phyloP scores from a whole-genome alignment of 2,329 filamentous ascomycete species.

The Dryadomyces quercus-mongolicae region DNA sequence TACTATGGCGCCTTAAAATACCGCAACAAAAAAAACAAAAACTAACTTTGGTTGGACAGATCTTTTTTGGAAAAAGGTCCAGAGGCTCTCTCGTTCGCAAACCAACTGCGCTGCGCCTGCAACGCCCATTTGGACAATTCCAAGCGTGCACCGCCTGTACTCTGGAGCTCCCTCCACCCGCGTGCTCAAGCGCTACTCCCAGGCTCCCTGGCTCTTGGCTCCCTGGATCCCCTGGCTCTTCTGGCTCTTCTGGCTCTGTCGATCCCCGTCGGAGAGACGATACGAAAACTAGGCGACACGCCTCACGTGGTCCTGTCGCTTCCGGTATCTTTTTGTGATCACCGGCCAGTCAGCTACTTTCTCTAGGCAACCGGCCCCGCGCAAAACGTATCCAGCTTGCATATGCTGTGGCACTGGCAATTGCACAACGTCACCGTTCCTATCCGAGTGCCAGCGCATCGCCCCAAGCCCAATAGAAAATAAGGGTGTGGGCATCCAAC shows the following conservation, averaged over 20 bases:
- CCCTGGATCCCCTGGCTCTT: neutral
- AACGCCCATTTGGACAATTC: conserved; percentile 15
- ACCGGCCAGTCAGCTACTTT: neutral
- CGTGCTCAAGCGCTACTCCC: neutral
- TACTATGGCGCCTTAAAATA: conserved; percentile 21
- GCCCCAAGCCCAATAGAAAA: conserved; percentile 46
- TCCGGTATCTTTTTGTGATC: neutral
- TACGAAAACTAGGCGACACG: neutral
- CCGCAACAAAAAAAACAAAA: conserved; percentile 16
- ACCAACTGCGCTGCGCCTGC: conserved; percentile 10
- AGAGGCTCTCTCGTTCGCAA: neutral
- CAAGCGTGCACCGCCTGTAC: neutral
- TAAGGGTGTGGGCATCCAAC: conserved; percentile 30
- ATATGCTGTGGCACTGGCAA: conserved; percentile 45
- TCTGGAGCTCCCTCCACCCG: neutral
- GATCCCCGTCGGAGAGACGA: neutral
- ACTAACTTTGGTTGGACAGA: conserved; percentile 26
- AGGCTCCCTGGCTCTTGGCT: too few relatives aligned
- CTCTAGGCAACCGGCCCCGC: conserved; percentile 1
- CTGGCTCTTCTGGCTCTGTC: neutral
- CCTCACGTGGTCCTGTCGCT: neutral
- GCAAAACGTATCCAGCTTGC: conserved; percentile 36
- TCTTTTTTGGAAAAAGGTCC: neutral
- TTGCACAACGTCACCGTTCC: conserved; percentile 36
- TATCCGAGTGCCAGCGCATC: conserved; percentile 49